phyloP scores from a whole-genome alignment of 176 grass and related monocot species.

The Aegilops umbellulata region DNA sequence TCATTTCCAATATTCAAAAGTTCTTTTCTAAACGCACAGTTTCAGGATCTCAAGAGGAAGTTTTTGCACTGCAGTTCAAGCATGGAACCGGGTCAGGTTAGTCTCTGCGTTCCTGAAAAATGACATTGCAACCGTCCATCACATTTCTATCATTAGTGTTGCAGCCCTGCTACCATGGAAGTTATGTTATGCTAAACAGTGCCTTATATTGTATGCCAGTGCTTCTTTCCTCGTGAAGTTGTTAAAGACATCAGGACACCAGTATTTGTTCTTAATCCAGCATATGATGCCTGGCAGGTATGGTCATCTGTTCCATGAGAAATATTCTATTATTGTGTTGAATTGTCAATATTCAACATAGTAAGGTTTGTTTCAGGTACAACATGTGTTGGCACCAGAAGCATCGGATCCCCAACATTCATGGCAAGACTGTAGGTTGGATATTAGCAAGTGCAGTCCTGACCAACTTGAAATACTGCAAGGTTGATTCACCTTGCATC shows the following conservation, averaged over 20 bases:
- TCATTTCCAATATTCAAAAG: background rate
- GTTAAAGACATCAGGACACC: slow-evolving; percentile 63
- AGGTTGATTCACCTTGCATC: slow-evolving; percentile 46
- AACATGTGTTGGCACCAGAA: slow-evolving; percentile 66
- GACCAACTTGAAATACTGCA: slow-evolving; percentile 66
- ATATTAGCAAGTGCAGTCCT: slow-evolving; percentile 69
- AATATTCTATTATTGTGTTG: background rate
- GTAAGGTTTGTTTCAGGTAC: slow-evolving; percentile 55
- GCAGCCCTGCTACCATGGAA: background rate
- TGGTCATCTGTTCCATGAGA: background rate
- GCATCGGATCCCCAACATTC: slow-evolving; percentile 51
- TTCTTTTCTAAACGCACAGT: slow-evolving; percentile 5
- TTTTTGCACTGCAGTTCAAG: slow-evolving; percentile 47
- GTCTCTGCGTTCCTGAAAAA: background rate
- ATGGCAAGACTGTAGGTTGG: slow-evolving; percentile 67
- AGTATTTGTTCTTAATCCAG: slow-evolving; percentile 83
- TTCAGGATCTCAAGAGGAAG: slow-evolving; percentile 46
- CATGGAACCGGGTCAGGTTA: slow-evolving; percentile 43
- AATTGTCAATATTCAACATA: background rate
- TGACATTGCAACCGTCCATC: background rate
- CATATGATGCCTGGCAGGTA: slow-evolving; percentile 92
- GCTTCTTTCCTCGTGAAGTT: slow-evolving; percentile 79
- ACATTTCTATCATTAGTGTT: background rate
- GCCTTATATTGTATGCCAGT: slow-evolving; percentile 34
- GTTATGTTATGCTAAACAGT: slow-evolving; percentile 24